Percentiles rank a stretch among this genome's conserved stretches.
Conservation (phyloP, 2,329 filamentous ascomycete genomes). For the Colletotrichum graminicola region DNA sequence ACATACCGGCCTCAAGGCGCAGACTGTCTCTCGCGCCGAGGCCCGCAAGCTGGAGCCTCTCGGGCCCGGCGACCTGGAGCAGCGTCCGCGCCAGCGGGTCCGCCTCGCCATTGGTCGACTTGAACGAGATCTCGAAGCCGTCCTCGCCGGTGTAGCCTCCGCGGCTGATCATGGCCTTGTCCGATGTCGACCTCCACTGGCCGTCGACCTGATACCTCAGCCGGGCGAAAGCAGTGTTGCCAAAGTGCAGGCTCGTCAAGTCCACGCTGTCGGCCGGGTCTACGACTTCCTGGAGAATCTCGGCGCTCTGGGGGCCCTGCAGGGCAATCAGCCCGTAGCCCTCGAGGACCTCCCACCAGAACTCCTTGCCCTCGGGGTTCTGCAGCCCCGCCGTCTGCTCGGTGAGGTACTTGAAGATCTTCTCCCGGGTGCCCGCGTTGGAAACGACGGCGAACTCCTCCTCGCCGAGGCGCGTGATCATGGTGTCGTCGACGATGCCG, state of each 20-base stretch:
- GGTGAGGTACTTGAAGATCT: constrained; percentile 83
- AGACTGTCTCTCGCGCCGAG: constrained; percentile 93
- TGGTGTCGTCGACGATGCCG: constrained; percentile 94
- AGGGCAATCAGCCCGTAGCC: constrained; percentile 86
- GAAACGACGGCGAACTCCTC: constrained; percentile 92
- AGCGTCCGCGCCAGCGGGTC: constrained; percentile 71
- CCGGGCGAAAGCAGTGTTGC: constrained; percentile 75
- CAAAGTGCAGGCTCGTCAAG: constrained; percentile 83
- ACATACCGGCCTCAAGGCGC: constrained; percentile 97
- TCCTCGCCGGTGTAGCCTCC: constrained; percentile 98
- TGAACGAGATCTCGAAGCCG: constrained; percentile 94
- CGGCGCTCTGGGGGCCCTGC: constrained; percentile 83
- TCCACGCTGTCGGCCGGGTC: constrained; percentile 63
- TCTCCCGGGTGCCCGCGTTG: constrained; percentile 91
- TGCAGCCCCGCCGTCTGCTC: constrained; percentile 74
- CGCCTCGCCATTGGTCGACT: constrained; percentile 51
- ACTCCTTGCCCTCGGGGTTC: constrained; percentile 65
- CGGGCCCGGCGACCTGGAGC: constrained; percentile 68
- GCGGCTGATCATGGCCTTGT: constrained; percentile 76
- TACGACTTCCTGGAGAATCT: constrained; percentile 76
- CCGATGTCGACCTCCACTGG: constrained; percentile 60
- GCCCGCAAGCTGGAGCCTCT: constrained; percentile 81
- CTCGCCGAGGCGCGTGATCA: constrained; percentile 83
- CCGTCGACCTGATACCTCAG: constrained; percentile 70
- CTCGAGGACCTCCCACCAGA: constrained; percentile 78